A percentile compares a stretch with the other conserved stretches of the same genome.
These are phyloP conservation scores for Trapa bicornis DNA, from an alignment of 345 rosid genomes.

Conservation along the genomic window DNA sequence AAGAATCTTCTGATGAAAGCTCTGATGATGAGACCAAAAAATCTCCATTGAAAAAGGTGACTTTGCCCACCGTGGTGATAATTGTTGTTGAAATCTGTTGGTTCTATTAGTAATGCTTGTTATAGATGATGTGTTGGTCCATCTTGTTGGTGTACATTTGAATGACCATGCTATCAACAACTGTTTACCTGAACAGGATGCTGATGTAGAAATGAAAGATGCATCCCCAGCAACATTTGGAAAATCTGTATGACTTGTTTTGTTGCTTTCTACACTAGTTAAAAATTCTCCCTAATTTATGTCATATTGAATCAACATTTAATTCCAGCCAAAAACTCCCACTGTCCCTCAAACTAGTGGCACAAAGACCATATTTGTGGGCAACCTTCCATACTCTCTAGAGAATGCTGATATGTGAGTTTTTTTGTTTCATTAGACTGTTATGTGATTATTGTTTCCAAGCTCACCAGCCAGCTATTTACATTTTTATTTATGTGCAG, in stretches of 20 bases:
- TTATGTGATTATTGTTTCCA: background rate
- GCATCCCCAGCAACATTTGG: conserved; percentile 22
- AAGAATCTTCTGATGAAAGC: conserved; percentile 18
- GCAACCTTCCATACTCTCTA: conserved; percentile 48
- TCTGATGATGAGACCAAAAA: conserved; percentile 16
- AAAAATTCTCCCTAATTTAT: background rate
- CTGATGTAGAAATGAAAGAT: conserved; percentile 59
- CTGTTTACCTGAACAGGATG: conserved; percentile 16
- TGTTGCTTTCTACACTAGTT: background rate
- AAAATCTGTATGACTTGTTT: conserved; percentile 18
- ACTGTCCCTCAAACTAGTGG: conserved; percentile 37
- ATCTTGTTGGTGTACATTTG: background rate
- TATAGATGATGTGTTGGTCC: background rate
- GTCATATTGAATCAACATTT: background rate
- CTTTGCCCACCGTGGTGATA: background rate
- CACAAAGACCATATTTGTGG: conserved; percentile 55
- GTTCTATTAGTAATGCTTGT: background rate
- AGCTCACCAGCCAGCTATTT: background rate
- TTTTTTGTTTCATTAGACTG: background rate
- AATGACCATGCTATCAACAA: background rate
- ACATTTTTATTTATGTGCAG: conserved; percentile 23
- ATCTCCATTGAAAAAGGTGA: background rate
- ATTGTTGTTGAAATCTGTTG: background rate
- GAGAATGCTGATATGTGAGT: conserved; percentile 61
- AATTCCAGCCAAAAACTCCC: conserved; percentile 48